Evolutionary conservation across 2,329 filamentous ascomycete species (phyloP), one percentile per base, ranked within the genome.

Genomic region (Colletotrichum sp.): DNA sequence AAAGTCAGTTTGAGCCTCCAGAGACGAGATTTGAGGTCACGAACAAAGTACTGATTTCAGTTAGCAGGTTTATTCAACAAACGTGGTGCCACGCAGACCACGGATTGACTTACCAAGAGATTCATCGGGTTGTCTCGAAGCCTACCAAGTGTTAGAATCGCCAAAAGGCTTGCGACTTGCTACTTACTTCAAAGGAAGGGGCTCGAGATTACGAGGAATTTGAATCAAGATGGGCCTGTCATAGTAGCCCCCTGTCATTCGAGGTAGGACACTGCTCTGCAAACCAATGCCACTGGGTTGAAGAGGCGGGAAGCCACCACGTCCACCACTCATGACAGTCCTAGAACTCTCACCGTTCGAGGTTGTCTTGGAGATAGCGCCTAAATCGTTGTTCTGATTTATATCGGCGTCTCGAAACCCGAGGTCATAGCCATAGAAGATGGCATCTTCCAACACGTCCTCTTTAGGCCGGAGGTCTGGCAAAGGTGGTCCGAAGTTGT

Each of bases 101-200:
- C 15, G n/a, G 59, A 22, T 52, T 22, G 32, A 82, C 85, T 79
- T 78, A 87, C 86, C 79, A 97, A 88, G 77, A 97, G 84, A 80
- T 97, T 96, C 91, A 96, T 96, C 2, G 92, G 93, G 79, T 95
- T 96, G 49, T 93, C 90, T 59, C 90, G 84, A 34, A 96, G 86
- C 12, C 90, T 85, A 6, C 85, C 80, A 88, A 89, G 72, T 89
- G 91, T 36, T 82, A 68, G 87, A 27, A 11, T 44, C 19, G 19
- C 39, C 19, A 44, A 44, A 44, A 44, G 39, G 19, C 19, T 44
- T 19, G 19, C 19, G 9, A 12, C 39, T n/a, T 12, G 39, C 39
- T 44, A n/a, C 39, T 80, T 78, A 86, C 83, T 87, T 88, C 13
- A 80, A 77, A 7, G 89, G 89, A 57, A 91, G 82, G 5, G 88